These are phyloP conservation scores for Wickerhamomyces kurtzmanii DNA, from an alignment of 805 yeast species.

Conservation along the genomic window DNA sequence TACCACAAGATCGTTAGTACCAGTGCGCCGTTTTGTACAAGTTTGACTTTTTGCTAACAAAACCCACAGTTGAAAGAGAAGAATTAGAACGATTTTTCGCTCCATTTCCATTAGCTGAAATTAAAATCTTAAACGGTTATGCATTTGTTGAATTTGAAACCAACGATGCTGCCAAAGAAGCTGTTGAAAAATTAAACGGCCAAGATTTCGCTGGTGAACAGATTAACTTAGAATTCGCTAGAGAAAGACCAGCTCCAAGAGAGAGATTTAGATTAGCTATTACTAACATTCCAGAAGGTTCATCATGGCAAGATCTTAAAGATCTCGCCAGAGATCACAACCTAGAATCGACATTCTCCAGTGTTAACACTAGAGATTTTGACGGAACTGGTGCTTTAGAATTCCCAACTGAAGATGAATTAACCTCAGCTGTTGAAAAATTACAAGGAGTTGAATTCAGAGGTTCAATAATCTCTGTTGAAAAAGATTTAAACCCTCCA, in stretches of 20 bases:
- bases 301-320: slow-evolving; percentile 84
- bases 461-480: slow-evolving; percentile 62
- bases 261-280: slow-evolving; percentile 69
- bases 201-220: slow-evolving; percentile 50
- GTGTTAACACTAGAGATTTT: slow-evolving; percentile 33
- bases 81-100: slow-evolving; percentile 63
- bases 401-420: slow-evolving; percentile 56
- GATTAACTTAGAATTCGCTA: slow-evolving; percentile 31
- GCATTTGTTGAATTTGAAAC: slow-evolving; percentile 83
- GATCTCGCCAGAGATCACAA: slow-evolving; percentile 80
- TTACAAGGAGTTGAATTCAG: slow-evolving; percentile 64
- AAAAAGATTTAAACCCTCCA: slow-evolving; percentile 59
- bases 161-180: slow-evolving; percentile 60
- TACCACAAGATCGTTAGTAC: slow-evolving; percentile 37
- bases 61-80: slow-evolving; percentile 29
- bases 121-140: slow-evolving; percentile 69
- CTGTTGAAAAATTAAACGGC: slow-evolving; percentile 71
- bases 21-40: background rate
- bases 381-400: slow-evolving; percentile 37
- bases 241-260: slow-evolving; percentile 33
- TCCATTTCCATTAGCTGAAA: slow-evolving; percentile 51
- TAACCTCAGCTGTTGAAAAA: slow-evolving; percentile 64
- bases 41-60: slow-evolving; percentile 1
- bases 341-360: slow-evolving; percentile 50
- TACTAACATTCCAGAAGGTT: slow-evolving; percentile 60